Base-by-base conservation (phyloP, 768 basidiomycete genomes). In the Termitomyces sp. region DNA sequence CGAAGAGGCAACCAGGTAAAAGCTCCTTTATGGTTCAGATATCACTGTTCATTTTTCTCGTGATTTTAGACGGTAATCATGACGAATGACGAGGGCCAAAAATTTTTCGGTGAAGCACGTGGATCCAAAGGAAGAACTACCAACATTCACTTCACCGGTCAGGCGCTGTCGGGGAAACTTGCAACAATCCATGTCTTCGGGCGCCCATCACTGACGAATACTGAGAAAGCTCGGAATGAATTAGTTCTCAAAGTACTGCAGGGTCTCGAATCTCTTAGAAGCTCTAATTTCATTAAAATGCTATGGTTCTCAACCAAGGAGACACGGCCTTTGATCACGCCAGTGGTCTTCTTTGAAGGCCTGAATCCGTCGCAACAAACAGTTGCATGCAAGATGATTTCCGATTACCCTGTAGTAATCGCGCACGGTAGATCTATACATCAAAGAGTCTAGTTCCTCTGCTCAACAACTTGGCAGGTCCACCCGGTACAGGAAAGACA, bases 401-500 rank as follows among this genome's bases (percentile, higher is more conserved):
- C 68, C 0, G 55, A 57, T 6, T 50, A 56, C 11, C 70, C 71
- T 1, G 26, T 76, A 4, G 67, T 77, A 1, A 62, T 78, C 30
- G 70, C 68, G 7, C 78, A 78, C 54, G 77, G 78, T 75, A 46
- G 19, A 10, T 37, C 11, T 30, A 21, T 37, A 21, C 28, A 17
- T 44, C 26, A 11, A 15, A 8, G 10, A 19, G 9, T 17, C 7
- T 48, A 23, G 26, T 7, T 41, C 38, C 14, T 8, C 17, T 9
- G 42, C n/a, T 49, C 10, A 23, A 43, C 7, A 19, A 14, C 12
- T 38, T 54, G 44, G 9, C 28, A 78, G 79, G 78, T 5, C 78
- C 79, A 23, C 79, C 79, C 11, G 79, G 78, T 2, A 80, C 81
- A 3, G 80, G 81, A 3, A 83, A 83, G 60, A 83, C 81, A 5